These are phyloP conservation scores for Albizia julibrissin DNA, from an alignment of 306 rosid species.

Conservation along the genomic window DNA sequence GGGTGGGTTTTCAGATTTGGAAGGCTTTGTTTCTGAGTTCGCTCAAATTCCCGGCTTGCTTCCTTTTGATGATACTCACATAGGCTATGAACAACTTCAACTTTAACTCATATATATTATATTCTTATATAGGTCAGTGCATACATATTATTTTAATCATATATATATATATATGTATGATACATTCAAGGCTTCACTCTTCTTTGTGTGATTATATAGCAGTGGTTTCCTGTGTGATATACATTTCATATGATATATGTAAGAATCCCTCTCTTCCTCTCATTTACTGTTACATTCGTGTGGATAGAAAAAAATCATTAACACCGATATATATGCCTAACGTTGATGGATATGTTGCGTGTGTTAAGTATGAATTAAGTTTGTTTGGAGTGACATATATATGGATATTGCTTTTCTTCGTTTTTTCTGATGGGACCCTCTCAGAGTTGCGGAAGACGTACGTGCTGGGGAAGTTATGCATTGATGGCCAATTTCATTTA, in stretches of 20 bases:
- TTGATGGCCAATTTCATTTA: background rate
- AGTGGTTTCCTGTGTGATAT: background rate
- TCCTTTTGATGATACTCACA: conserved; percentile 57
- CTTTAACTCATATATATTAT: conserved; percentile 1
- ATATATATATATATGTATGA: background rate
- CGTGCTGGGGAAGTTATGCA: background rate
- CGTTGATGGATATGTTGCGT: background rate
- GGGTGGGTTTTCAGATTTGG: conserved; percentile 71
- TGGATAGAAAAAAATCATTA: background rate
- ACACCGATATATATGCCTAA: background rate
- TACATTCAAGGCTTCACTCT: background rate
- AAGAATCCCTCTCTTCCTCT: background rate
- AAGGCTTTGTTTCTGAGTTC: conserved; percentile 72
- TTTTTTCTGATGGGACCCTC: conserved; percentile 9
- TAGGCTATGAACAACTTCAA: conserved; percentile 57
- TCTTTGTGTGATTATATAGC: background rate
- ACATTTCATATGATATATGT: background rate
- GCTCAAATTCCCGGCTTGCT: conserved; percentile 53
- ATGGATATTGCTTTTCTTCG: background rate
- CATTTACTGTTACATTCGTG: background rate
- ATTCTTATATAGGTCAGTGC: background rate
- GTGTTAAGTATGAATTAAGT: background rate
- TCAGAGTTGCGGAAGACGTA: background rate
- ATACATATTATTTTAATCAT: background rate
- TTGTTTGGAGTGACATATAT: conserved; percentile 13